Base-by-base conservation (phyloP, 805 yeast genomes). In the Teunomyces aglyptinius region DNA sequence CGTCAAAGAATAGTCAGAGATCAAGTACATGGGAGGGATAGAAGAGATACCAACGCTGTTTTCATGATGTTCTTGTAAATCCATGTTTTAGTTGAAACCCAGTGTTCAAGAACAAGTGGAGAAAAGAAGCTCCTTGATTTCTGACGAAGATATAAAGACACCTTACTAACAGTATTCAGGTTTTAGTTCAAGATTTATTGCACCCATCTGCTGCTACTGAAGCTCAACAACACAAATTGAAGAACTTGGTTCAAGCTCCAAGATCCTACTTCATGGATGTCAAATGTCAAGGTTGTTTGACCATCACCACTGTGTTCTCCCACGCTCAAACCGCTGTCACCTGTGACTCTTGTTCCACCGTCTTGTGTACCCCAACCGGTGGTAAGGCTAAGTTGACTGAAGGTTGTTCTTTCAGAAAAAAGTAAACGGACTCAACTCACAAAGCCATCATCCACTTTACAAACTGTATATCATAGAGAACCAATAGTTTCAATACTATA, bases 251-350 rank as follows among this genome's bases (percentile, higher is more conserved):
- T 63, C 97, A 92, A 76, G 74, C 87, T 57, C 99, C 99, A 78
- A 89, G 98, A 86, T 91, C 98, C 53, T 94, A 81, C 85, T 94
- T 94, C 87, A 91, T 94, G 97, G 99, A 94, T 73, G 99, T 94
- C 66, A 94, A 92, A 79, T 94, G 99, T 80, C 98, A 96, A 77
- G 98, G 99, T 68, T 94, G 99, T 82, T 83, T 92, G 75, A 87
- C 85, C 85, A 94, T 94, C 82, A 90, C 99, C 77, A 92, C 97
- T 64, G 98, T 94, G 62, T 94, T 94, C 87, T 92, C 98, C 58
- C 99, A 94, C 78, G 98, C 99, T 63, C 99, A 94, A 83, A 94
- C 99, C 67, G 98, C 97, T 68, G 99, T 94, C 69, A 87, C 97
- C 70, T 94, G 99, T 84, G 98, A 95, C 71, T 84, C 96, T 48